Conservation (phyloP, 257 asterid species). For the Pogostemon cablin region DNA sequence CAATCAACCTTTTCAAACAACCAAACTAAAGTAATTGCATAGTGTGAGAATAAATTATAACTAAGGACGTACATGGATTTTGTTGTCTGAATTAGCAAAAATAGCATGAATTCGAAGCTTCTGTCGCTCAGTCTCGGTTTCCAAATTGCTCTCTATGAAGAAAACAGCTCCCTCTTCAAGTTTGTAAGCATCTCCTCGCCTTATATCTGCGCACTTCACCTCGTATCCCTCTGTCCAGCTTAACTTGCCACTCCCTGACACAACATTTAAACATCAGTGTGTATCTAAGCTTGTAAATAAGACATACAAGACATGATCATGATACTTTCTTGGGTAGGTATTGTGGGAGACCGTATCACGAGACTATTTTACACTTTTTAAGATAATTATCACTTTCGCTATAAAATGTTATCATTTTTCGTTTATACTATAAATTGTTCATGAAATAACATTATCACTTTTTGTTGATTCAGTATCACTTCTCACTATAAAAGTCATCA, state of each 20-base stretch:
- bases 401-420: no score
- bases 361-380: no score
- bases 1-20: background rate
- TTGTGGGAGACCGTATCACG: no score
- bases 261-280: background rate
- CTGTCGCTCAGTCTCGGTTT: conserved; percentile 42
- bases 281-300: no score
- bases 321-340: no score
- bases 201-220: conserved; percentile 36
- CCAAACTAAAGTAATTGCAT: no score
- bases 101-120: conserved; percentile 73
- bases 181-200: conserved; percentile 65
- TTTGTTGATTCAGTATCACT: no score
- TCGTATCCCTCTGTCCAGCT: conserved; percentile 62
- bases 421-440: no score
- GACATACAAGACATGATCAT: no score
- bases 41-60: background rate
- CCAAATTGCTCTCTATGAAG: conserved; percentile 69
- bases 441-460: no score
- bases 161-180: conserved; percentile 63
- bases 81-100: conserved; percentile 47
- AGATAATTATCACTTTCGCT: no score
- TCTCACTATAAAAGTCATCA: no score
- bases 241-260: conserved; percentile 72
- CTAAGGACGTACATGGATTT: conserved; percentile 38